Evolutionary conservation across 2,329 filamentous ascomycete genomes (phyloP).

Genomic region (Hirsutella thompsonii): DNA sequence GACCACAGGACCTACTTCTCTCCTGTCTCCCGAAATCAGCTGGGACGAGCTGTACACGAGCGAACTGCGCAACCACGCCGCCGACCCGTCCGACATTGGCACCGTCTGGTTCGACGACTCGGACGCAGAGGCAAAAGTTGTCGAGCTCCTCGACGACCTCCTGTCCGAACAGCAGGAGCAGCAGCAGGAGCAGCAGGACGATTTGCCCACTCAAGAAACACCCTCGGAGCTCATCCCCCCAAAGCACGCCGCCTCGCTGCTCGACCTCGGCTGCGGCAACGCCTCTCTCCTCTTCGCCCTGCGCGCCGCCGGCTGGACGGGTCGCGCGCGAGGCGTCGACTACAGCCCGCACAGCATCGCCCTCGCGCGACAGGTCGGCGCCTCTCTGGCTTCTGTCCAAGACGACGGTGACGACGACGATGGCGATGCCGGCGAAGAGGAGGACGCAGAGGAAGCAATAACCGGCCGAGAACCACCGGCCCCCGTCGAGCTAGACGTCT

Average conservation of each 20-base stretch:
- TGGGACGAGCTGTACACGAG: slow-evolving; percentile 64
- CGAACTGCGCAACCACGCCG: slow-evolving; percentile 58
- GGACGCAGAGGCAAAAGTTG: slow-evolving; percentile 69
- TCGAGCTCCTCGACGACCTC: slow-evolving; percentile 46
- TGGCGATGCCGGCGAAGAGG: too few relatives aligned
- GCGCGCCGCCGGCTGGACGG: slow-evolving; percentile 49
- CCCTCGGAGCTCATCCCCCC: slow-evolving; percentile 9
- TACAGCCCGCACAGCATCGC: slow-evolving; percentile 66
- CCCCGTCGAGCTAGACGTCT: slow-evolving; percentile 34
- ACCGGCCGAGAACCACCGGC: slow-evolving; percentile 4
- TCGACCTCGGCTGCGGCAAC: slow-evolving; percentile 91
- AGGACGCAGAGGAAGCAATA: too few relatives aligned
- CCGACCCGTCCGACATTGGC: slow-evolving; percentile 66
- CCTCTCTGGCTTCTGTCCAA: neutral
- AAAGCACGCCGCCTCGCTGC: slow-evolving; percentile 35
- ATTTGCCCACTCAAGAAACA: neutral
- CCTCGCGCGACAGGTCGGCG: slow-evolving; percentile 55
- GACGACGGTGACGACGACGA: too few relatives aligned
- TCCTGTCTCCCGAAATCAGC: slow-evolving; percentile 26
- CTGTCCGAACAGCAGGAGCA: neutral
- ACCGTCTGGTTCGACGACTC: slow-evolving; percentile 97
- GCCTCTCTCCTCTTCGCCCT: slow-evolving; percentile 82
- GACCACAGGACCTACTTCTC: too few relatives aligned
- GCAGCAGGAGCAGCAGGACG: too few relatives aligned
- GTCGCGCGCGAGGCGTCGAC: slow-evolving; percentile 73